Percentiles rank a stretch among this genome's conserved stretches.
phyloP scores from a whole-genome alignment of 2,329 filamentous ascomycete genomes.

The Myriosclerotinia duriaeana region DNA sequence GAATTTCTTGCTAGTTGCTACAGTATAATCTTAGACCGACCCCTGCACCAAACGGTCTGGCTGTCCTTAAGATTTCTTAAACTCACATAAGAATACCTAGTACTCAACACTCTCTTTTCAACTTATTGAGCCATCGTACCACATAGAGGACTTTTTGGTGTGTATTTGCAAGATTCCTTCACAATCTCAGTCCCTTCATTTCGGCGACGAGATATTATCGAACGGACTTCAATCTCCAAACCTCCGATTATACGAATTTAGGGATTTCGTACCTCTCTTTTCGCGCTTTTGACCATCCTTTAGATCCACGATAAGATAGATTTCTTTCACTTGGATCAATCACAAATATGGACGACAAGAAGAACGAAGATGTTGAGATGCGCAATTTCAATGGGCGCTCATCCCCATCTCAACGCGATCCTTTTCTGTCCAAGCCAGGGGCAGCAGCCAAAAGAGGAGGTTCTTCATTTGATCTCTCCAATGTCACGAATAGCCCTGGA shows the following conservation, averaged over 20 bases:
- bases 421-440: slow-evolving; percentile 40
- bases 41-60: slow-evolving; percentile 14
- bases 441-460: slow-evolving; percentile 40
- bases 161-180: background rate
- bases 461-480: slow-evolving; percentile 33
- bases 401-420: slow-evolving; percentile 42
- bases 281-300: slow-evolving; percentile 28
- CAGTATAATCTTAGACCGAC: slow-evolving; percentile 5
- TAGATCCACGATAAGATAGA: slow-evolving; percentile 14
- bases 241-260: slow-evolving; percentile 3
- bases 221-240: slow-evolving; percentile 3
- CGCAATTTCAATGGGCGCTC: slow-evolving; percentile 41
- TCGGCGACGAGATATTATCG: background rate
- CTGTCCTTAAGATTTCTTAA: slow-evolving; percentile 6
- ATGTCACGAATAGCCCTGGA: slow-evolving; percentile 70
- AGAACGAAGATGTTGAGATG: slow-evolving; percentile 67
- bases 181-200: background rate
- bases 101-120: background rate
- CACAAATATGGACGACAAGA: slow-evolving; percentile 76
- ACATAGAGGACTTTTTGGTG: background rate
- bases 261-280: slow-evolving; percentile 21
- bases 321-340: slow-evolving; percentile 20
- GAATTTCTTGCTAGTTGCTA: slow-evolving; percentile 9
- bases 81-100: background rate
- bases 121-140: background rate